A percentile compares a stretch with the other conserved stretches of the same genome.
phyloP scores from a whole-genome alignment of 2,329 filamentous ascomycete species.

The Pestalotiopsis sp. region DNA sequence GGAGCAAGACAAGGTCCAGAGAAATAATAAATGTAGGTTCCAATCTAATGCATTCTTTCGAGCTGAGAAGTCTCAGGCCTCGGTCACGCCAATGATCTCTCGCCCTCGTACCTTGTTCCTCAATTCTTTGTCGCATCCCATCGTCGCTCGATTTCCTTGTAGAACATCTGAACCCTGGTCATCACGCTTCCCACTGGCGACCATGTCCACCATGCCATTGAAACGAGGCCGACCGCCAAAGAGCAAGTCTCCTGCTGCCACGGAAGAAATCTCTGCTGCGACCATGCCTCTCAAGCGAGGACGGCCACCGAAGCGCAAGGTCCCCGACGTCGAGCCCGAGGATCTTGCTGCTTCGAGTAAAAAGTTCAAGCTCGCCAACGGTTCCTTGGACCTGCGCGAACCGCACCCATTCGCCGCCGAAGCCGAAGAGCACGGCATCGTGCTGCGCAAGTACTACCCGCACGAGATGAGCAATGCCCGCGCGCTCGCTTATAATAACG shows the following conservation, averaged over 20 bases:
- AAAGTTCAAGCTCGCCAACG: slow-evolving; percentile 27
- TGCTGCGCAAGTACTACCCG: slow-evolving; percentile 78
- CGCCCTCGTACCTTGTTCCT: not conserved
- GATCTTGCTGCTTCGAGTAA: slow-evolving; percentile 21
- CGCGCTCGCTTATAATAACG: slow-evolving; percentile 73
- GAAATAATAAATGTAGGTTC: slow-evolving; percentile 19
- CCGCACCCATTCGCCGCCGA: slow-evolving; percentile 51
- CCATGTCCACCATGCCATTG: not conserved
- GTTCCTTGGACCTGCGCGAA: slow-evolving; percentile 36
- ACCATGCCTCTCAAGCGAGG: slow-evolving; percentile 1
- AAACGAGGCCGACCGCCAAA: slow-evolving; percentile 1
- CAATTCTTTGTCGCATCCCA: not conserved
- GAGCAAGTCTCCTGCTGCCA: not conserved
- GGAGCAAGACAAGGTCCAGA: slow-evolving; percentile 1
- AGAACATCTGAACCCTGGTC: not conserved
- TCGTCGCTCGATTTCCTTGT: not conserved
- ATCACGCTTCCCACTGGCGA: not conserved
- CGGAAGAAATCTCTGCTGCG: not conserved
- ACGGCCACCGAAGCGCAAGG: slow-evolving; percentile 33
- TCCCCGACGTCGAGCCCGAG: slow-evolving; percentile 10
- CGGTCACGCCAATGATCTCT: not conserved
- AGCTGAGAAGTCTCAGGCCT: slow-evolving; percentile 2
- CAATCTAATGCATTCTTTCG: not conserved
- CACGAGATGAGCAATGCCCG: slow-evolving; percentile 83
- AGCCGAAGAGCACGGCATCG: slow-evolving; percentile 61